Base-by-base conservation (phyloP, 1,284 basidiomycete species). In the Heliocybe sulcata region DNA sequence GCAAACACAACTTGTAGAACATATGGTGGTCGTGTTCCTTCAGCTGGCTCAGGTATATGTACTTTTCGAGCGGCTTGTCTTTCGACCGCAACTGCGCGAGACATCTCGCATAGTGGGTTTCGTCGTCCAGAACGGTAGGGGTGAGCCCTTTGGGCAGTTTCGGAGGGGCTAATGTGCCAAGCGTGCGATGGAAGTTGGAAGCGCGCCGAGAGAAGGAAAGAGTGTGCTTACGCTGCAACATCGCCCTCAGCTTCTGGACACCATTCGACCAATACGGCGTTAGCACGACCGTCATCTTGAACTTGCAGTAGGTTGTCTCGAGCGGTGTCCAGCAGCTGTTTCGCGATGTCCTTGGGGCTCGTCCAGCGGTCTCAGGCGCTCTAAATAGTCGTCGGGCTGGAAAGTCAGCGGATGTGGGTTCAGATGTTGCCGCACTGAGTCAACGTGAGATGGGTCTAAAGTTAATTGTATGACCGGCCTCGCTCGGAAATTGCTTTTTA, bases 31-130 rank as follows among this genome's bases (percentile, higher is more conserved):
- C 86, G 51, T 82, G 75, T 63, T 84, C 75, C 68, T 90, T 90
- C 56, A 94, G 77, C 56, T 82, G 80, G 12, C 81, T 78, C 27
- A 94, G 81, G 67, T 83, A 92, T 62, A 93, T 91, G 70, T 94
- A 87, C 72, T 92, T 90, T 65, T 91, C 89, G 56, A 92, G 81
- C 53, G 68, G 64, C 63, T 81, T 83, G 67, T 83, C 79, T 69
- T 92, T 92, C 45, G 83, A 83, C 49, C 83, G 81, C 14, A 93
- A 72, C 66, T 93, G 90, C 19, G 70, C 71, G 53, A 90, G 69
- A 63, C 80, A 83, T 54, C 88, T 85, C 25, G 75, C 59, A 49
- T 73, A 69, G 64, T 92, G 90, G 27, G 82, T 62, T 6, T 68
- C 60, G 6, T 74, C 71, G 52, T 85, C 75, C 54, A 85, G 74